These are phyloP conservation scores for Monosporascus sp. DNA, from an alignment of 2,329 filamentous ascomycete species.

Conservation along the genomic window DNA sequence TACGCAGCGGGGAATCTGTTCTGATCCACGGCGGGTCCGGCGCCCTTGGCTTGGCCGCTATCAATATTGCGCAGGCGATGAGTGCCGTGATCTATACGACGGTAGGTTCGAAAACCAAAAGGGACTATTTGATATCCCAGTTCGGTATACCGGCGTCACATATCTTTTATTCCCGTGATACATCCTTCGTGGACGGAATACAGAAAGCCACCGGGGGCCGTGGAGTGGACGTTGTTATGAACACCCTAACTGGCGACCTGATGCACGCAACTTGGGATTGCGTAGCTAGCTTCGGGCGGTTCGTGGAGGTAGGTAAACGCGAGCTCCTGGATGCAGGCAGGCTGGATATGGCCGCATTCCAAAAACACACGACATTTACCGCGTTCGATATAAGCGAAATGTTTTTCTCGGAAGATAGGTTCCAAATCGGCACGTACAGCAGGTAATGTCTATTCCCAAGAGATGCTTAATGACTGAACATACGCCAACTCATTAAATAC, in stretches of 20 bases:
- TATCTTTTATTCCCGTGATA: slow-evolving; percentile 26
- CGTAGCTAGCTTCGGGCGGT: not conserved
- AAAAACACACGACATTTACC: too few species aligned
- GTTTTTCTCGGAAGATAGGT: too few species aligned
- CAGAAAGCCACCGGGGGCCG: slow-evolving; percentile 14
- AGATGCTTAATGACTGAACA: too few species aligned
- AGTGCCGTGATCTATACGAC: not conserved
- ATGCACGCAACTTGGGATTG: slow-evolving; percentile 13
- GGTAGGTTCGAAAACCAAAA: not conserved
- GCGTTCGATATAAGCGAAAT: too few species aligned
- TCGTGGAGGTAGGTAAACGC: too few species aligned
- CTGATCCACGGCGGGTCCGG: slow-evolving; percentile 31
- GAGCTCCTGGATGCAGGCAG: too few species aligned
- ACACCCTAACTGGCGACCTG: slow-evolving; percentile 14
- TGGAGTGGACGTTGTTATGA: slow-evolving; percentile 19
- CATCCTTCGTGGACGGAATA: slow-evolving; percentile 18
- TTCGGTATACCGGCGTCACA: slow-evolving; percentile 20
- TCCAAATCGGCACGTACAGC: too few species aligned
- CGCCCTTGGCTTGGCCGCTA: slow-evolving; percentile 28
- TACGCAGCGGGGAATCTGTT: slow-evolving; percentile 22
- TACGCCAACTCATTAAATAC: too few species aligned
- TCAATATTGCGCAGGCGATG: slow-evolving; percentile 22
- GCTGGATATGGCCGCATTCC: too few species aligned
- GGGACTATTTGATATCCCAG: slow-evolving; percentile 17
- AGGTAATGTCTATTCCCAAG: too few species aligned